Percentiles rank a stretch among this genome's conserved stretches.
Conservation (phyloP, 495 filamentous ascomycete species). For the Sordaria brevicollis region DNA sequence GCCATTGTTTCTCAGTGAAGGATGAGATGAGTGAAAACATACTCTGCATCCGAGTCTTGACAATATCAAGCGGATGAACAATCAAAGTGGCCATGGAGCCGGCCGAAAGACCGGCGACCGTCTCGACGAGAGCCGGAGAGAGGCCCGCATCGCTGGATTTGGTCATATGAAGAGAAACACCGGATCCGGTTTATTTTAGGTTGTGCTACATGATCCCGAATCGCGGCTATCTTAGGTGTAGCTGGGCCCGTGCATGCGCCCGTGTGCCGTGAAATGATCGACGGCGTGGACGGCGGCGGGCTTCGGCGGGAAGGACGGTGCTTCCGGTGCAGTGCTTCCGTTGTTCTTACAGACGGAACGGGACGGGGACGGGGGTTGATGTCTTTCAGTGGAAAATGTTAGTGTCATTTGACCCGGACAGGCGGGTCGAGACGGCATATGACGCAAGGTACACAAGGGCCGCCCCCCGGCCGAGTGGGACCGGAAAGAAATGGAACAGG, state of each 20-base stretch:
- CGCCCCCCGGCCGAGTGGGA: background rate
- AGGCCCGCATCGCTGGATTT: slow-evolving; percentile 36
- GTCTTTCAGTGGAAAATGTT: background rate
- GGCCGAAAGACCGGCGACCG: slow-evolving; percentile 80
- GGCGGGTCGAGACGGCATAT: background rate
- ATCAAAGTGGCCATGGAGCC: slow-evolving; percentile 75
- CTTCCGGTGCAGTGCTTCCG: background rate
- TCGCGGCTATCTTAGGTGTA: slow-evolving; percentile 8
- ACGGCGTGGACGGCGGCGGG: background rate
- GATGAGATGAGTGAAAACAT: slow-evolving; percentile 3
- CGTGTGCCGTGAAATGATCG: background rate
- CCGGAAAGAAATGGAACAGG: background rate
- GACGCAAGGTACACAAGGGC: background rate
- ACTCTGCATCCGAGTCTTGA: slow-evolving; percentile 95
- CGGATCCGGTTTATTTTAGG: background rate
- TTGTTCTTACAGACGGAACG: background rate
- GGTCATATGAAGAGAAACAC: slow-evolving; percentile 27
- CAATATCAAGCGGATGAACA: slow-evolving; percentile 81
- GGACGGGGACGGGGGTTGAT: background rate
- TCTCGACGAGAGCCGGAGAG: slow-evolving; percentile 74
- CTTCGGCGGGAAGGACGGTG: background rate
- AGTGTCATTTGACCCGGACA: background rate
- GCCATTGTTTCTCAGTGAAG: background rate
- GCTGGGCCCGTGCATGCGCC: background rate
- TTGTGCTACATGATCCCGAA: background rate